Percentiles rank a stretch among this genome's conserved stretches.
Evolutionary conservation across 257 asterid species (phyloP).

Genomic region (Przewalskia tangutica): DNA sequence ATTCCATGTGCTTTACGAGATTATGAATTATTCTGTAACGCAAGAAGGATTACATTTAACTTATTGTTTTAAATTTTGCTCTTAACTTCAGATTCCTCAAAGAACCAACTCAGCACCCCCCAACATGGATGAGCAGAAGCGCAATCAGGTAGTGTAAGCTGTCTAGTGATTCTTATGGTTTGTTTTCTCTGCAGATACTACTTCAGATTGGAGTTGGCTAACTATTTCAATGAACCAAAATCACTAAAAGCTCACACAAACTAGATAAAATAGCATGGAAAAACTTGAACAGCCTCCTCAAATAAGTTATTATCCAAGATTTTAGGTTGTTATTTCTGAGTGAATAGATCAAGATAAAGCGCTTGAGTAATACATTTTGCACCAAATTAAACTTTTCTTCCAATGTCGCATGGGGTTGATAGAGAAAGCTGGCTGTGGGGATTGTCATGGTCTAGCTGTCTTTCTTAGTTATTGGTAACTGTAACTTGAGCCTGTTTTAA

Average conservation of each 20-base stretch:
- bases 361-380: neutral
- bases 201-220: neutral
- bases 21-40: neutral
- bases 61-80: neutral
- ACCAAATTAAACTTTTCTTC: neutral
- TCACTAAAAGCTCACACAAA: neutral
- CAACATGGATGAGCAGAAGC: constrained; percentile 10
- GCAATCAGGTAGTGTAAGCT: constrained; percentile 3
- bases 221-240: neutral
- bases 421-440: neutral
- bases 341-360: neutral
- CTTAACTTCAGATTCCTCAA: constrained; percentile 6
- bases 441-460: neutral
- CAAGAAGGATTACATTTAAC: neutral
- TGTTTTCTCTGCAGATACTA: neutral
- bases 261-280: neutral
- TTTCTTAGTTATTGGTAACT: neutral
- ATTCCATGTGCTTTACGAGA: neutral
- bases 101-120: constrained; percentile 14
- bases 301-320: neutral
- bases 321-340: neutral
- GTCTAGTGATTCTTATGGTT: neutral
- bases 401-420: neutral
- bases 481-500: neutral
- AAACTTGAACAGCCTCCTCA: neutral